Conservation (phyloP, 805 yeast genomes). For the Kluyveromyces lactis region DNA sequence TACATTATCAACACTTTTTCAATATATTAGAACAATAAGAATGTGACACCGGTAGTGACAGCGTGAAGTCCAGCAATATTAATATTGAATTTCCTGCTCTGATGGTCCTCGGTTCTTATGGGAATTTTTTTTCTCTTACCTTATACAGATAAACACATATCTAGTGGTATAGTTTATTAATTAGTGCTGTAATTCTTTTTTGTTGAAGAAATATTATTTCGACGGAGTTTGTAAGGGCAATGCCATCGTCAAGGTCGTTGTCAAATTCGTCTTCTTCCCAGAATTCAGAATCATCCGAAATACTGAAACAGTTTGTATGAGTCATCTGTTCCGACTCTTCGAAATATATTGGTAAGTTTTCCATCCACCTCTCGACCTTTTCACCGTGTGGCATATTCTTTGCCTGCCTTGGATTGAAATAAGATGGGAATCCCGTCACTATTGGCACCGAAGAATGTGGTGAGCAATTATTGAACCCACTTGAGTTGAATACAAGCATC, state of each 20-base stretch:
- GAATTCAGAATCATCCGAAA: slow-evolving; percentile 16
- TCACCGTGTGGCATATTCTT: slow-evolving; percentile 58
- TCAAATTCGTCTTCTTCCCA: slow-evolving; percentile 31
- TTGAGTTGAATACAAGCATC: slow-evolving; percentile 1
- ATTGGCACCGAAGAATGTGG: neutral
- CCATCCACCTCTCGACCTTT: slow-evolving; percentile 59
- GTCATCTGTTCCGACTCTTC: slow-evolving; percentile 11
- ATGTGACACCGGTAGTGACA: too few species aligned
- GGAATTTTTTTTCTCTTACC: too few species aligned
- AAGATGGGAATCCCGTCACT: slow-evolving; percentile 31
- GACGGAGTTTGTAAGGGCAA: slow-evolving; percentile 12
- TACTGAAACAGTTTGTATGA: slow-evolving; percentile 14
- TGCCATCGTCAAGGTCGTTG: slow-evolving; percentile 6
- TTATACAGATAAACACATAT: too few species aligned
- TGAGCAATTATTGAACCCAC: neutral
- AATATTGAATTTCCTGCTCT: too few species aligned
- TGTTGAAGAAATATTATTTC: slow-evolving; percentile 21
- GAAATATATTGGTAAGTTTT: slow-evolving; percentile 40
- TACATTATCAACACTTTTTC: too few species aligned
- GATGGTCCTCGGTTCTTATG: too few species aligned
- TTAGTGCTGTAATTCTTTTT: slow-evolving; percentile 19
- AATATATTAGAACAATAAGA: too few species aligned
- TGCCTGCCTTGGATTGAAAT: slow-evolving; percentile 55
- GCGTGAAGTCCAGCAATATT: too few species aligned
- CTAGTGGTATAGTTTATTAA: slow-evolving; percentile 14